Evolutionary conservation across 2,329 filamentous ascomycete genomes (phyloP).

Genomic region (Xylaria sp.): DNA sequence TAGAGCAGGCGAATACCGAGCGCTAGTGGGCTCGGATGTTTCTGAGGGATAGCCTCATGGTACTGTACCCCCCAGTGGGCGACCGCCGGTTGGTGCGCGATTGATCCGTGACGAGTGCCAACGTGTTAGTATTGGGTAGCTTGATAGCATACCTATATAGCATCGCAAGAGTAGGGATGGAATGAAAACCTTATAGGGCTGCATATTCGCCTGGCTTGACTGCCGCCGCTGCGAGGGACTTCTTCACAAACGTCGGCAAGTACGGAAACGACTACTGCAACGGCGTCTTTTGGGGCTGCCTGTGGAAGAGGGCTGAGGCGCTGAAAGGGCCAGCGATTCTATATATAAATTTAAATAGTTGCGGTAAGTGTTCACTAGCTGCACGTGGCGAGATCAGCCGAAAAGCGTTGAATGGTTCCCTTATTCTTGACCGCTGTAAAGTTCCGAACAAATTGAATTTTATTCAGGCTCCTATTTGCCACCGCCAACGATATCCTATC

Average conservation of each 20-base stretch:
- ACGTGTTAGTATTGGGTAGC: neutral
- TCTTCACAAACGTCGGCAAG: slow-evolving; percentile 7
- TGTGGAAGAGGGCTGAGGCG: slow-evolving; percentile 11
- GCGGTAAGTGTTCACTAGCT: neutral
- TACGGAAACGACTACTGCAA: neutral
- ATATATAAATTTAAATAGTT: slow-evolving; percentile 25
- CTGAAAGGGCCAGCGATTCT: slow-evolving; percentile 11
- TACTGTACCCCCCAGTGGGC: too few species aligned
- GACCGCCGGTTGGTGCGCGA: slow-evolving; percentile 6
- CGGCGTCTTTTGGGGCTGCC: neutral
- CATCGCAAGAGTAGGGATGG: neutral
- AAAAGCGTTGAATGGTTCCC: slow-evolving; percentile 3
- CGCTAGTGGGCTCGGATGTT: neutral
- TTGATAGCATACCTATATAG: too few species aligned
- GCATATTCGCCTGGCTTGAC: slow-evolving; percentile 20
- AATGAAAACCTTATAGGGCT: slow-evolving; percentile 20
- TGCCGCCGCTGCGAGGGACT: slow-evolving; percentile 22
- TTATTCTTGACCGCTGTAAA: too few species aligned
- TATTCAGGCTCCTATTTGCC: slow-evolving; percentile 12
- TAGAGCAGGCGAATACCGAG: neutral
- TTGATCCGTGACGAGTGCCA: neutral
- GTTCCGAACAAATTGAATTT: neutral
- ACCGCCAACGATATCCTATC: neutral
- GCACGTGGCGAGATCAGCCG: slow-evolving; percentile 7
- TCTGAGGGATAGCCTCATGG: neutral